These are phyloP conservation scores for Xerocomus potaroensis DNA, from an alignment of 768 basidiomycete species.

Conservation along the genomic window DNA sequence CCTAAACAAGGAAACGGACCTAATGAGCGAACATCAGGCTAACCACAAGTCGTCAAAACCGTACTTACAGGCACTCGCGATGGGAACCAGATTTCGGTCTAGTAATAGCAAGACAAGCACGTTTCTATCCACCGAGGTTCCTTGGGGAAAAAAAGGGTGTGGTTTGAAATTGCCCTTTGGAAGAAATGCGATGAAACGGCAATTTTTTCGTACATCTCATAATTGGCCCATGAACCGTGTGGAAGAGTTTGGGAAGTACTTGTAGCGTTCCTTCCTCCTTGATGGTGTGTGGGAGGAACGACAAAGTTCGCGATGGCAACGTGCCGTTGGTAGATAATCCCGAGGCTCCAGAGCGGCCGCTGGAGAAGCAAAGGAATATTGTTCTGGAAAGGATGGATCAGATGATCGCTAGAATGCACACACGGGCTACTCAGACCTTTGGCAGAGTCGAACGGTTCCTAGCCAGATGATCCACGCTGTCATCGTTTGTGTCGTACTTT, in stretches of 20 bases:
- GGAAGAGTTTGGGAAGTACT: background rate
- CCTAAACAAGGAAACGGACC: background rate
- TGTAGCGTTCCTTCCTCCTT: background rate
- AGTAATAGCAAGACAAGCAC: background rate
- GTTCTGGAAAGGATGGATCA: background rate
- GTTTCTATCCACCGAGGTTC: background rate
- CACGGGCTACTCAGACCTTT: conserved; percentile 3
- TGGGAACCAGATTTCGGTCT: background rate
- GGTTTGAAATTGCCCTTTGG: background rate
- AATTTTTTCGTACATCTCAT: background rate
- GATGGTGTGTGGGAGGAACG: background rate
- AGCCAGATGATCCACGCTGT: background rate
- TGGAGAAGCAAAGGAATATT: background rate
- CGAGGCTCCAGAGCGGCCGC: background rate
- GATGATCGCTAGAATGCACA: background rate
- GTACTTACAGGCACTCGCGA: background rate
- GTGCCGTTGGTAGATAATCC: background rate
- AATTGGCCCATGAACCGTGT: background rate
- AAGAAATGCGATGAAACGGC: background rate
- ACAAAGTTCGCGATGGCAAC: background rate
- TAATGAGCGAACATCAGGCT: too few species aligned
- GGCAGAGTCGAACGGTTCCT: background rate
- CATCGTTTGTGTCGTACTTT: background rate
- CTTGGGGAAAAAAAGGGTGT: background rate
- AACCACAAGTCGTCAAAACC: background rate